Evolutionary conservation across 1,284 basidiomycete genomes (phyloP), one percentile per base, ranked within the genome.

Genomic region (Schizophyllum amplum): DNA sequence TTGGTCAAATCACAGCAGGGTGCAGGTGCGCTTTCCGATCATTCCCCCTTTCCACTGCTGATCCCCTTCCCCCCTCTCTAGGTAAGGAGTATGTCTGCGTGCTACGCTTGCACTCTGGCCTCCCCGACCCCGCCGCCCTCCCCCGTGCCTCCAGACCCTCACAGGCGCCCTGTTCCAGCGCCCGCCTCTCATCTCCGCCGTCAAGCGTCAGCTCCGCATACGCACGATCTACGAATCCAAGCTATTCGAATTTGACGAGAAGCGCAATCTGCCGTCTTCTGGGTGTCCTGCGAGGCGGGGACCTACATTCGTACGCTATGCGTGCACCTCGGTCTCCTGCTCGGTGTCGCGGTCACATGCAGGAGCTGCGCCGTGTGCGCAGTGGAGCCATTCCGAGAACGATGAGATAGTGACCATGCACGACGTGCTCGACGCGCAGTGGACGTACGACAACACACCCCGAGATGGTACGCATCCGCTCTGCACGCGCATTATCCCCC

Each of bases 331-430:
- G 97, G 97, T 62, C 79, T 99, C 53, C 64, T 99, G 51, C 79
- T 99, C 54, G 97, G 97, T 64, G 96, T 99, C 51, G 97, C 47
- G 97, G 94, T 26, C 97, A 99, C 75, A 99, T 99, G 97, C 96
- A 99, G 76, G 97, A 99, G 72, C 82, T 99, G 56, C 81, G 97
- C 65, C 80, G 97, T 69, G 96, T 99, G 7, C 81, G 97, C 63
- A 93, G 90, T 70, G 97, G 97, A 70, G 96, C 95, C 52, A 88
- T 98, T 90, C 90, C 57, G 97, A 99, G 75, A 94, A 93, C 71
- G 97, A 99, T 72, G 93, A 94, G 67, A 96, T 99, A 67, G 97
- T 99, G 59, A 97, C 97, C 27, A 99, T 99, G 97, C 97, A 99
- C 75, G 97, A 99, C 71, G 95, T 99, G 27, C 76, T 99, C 73